Evolutionary conservation across 768 basidiomycete species (phyloP).

Genomic region (Chalciporus chontae): DNA sequence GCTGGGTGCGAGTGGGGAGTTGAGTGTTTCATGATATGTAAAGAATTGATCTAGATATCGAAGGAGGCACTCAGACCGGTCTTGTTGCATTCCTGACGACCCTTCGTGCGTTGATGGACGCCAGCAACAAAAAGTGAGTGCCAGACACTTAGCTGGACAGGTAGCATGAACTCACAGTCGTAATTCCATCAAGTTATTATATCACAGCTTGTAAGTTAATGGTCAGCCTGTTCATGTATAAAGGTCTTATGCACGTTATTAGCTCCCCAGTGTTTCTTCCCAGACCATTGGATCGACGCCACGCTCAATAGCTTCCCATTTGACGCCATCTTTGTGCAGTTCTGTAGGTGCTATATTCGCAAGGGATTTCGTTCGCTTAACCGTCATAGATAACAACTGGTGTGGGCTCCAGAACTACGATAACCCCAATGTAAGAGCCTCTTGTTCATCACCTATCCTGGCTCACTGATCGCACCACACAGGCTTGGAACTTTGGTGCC

Average conservation of each 20-base stretch:
- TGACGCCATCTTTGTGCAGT: slow-evolving; percentile 51
- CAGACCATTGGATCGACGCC: slow-evolving; percentile 42
- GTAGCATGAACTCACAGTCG: not conserved
- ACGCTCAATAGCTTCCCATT: slow-evolving; percentile 47
- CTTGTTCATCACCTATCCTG: not conserved
- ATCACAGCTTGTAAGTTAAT: slow-evolving; percentile 35
- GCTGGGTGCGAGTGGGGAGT: no score
- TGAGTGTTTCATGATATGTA: no score
- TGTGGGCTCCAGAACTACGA: slow-evolving; percentile 36
- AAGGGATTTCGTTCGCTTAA: not conserved
- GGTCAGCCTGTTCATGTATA: no score
- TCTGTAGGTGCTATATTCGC: slow-evolving; percentile 29
- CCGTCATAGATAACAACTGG: slow-evolving; percentile 42
- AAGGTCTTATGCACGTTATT: not conserved
- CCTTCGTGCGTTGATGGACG: slow-evolving; percentile 28
- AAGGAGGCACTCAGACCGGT: slow-evolving; percentile 37
- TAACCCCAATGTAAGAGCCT: slow-evolving; percentile 34
- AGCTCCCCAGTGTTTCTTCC: slow-evolving; percentile 46
- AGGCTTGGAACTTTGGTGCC: slow-evolving; percentile 48
- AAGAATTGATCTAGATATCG: slow-evolving; percentile 47
- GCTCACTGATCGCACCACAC: not conserved
- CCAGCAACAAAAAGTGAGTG: slow-evolving; percentile 26
- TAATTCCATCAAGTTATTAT: slow-evolving; percentile 34
- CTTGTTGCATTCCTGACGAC: slow-evolving; percentile 32
- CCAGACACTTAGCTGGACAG: not conserved